Percentiles rank a stretch among this genome's conserved stretches.
These are phyloP conservation scores for Phytophthora hybrid DNA, from an alignment of 352 stramenopile genomes.

Conservation along the genomic window DNA sequence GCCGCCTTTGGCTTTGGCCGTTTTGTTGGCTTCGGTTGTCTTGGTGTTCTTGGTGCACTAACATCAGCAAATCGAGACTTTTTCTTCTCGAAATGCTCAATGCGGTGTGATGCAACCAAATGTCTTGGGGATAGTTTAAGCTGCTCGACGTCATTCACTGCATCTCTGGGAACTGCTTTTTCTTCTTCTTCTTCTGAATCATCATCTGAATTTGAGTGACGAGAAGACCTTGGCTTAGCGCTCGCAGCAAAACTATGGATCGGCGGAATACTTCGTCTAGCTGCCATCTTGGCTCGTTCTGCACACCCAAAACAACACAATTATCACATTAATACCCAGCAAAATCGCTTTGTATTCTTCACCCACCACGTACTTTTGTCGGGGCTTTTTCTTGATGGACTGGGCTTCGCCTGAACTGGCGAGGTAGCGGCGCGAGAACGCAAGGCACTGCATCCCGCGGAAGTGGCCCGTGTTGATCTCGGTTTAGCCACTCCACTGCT, in stretches of 20 bases:
- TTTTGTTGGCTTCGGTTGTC: constrained; percentile 7
- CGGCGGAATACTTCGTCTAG: constrained; percentile 18
- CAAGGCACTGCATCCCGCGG: too few species aligned
- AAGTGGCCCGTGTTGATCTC: background rate
- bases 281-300: constrained; percentile 16
- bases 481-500: background rate
- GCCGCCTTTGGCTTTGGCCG: background rate
- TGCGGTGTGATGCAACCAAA: background rate
- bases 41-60: background rate
- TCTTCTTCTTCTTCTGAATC: constrained; percentile 32
- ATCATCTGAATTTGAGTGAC: background rate
- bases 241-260: constrained; percentile 16
- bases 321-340: background rate
- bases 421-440: too few species aligned
- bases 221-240: constrained; percentile 4
- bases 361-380: constrained; percentile 1
- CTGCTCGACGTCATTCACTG: background rate
- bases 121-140: background rate
- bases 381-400: background rate
- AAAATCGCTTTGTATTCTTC: background rate
- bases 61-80: background rate
- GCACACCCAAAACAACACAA: background rate
- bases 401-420: too few species aligned
- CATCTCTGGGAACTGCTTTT: constrained; percentile 19
- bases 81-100: background rate